Percentiles rank a stretch among this genome's conserved stretches.
Conservation (phyloP, 1,284 basidiomycete species). For the Cystobasidium pallidum region DNA sequence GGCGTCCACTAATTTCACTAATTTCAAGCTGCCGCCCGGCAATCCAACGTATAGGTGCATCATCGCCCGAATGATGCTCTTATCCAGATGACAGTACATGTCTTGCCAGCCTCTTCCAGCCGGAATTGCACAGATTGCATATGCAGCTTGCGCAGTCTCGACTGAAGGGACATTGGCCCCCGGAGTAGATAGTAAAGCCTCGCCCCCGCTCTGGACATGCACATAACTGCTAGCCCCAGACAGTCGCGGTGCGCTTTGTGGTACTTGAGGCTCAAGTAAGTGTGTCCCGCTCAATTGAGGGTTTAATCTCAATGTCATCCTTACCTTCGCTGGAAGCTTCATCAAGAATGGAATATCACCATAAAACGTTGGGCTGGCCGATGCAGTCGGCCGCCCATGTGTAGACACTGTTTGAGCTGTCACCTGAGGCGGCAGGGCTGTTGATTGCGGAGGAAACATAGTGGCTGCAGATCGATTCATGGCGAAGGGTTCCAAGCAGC, state of each 20-base stretch:
- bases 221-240: not conserved
- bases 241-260: too few relatives aligned
- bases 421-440: not conserved
- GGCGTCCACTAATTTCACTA: not conserved
- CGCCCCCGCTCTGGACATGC: not conserved
- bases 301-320: too few relatives aligned
- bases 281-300: too few relatives aligned
- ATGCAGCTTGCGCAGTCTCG: not conserved
- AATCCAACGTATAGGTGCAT: not conserved
- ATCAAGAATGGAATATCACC: not conserved
- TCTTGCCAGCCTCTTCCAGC: not conserved
- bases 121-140: not conserved
- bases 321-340: not conserved
- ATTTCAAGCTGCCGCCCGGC: not conserved
- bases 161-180: too few relatives aligned
- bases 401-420: not conserved
- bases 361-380: not conserved
- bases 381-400: not conserved
- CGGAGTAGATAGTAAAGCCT: not conserved
- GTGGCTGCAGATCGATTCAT: not conserved
- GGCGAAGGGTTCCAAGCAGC: not conserved
- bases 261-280: too few relatives aligned
- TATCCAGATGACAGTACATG: not conserved
- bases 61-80: not conserved
- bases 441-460: not conserved